Base-by-base conservation (phyloP, 2,329 filamentous ascomycete genomes). In the Trichoderma hamatum region DNA sequence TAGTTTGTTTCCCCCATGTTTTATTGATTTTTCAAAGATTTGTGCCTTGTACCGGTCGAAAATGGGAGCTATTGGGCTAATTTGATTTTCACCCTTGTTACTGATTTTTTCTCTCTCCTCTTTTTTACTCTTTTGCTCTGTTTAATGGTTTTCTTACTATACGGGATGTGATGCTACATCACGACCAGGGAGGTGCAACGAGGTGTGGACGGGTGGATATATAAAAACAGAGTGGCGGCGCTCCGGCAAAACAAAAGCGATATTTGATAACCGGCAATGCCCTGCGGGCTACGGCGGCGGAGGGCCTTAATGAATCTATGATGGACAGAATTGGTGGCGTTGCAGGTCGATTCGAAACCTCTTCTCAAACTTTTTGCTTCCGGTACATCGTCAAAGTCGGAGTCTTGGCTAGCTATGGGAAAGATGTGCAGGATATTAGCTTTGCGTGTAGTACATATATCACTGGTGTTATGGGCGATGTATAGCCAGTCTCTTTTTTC, bases 241-340 rank as follows among this genome's bases (percentile, higher is more conserved):
- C 51, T 51, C 58, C 30, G 60, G 51, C 36, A 65, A 55, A 65
- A 58, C 49, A 69, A 64, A 69, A 64, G 26, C 52, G 21, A 52
- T 64, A 39, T 64, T 55, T 58, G 49, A 60, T 46, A 54, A 60
- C 39, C 51, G 28, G 52, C 36, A 32, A 64, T 58, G 66, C 65
- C 64, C 55, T 60, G 49, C 26, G 54, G 68, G 68, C 56, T 46
- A 46, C 36, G 30, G 62, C 54, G 68, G 58, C 16, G 36, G 63
- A 69, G 34, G 62, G 46, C 24, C 32, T 43, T 69, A 69, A 69
- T 69, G 68, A 69, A 65, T 58, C 11, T 69, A 69, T 43, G 67
- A 69, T 55, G 62, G 54, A 43, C 46, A 54, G 63, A 43, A 24
- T 19, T 46, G 67, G 67, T 34, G 67, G 59, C 46, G 66, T 65